Conservation (phyloP, 75 land plant genomes). For the Cunninghamia lanceolata region DNA sequence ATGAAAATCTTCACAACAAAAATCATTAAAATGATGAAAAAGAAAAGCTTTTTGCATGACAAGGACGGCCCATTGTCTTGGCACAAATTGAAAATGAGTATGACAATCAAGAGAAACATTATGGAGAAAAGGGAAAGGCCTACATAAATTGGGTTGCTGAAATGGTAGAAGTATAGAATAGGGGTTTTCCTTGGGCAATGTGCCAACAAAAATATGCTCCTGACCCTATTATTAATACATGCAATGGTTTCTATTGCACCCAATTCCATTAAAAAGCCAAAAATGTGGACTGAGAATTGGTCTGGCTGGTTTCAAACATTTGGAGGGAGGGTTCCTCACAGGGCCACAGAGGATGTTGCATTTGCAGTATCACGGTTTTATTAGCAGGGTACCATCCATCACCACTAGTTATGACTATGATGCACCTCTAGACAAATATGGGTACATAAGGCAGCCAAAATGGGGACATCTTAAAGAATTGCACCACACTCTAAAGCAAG, state of each 20-base stretch:
- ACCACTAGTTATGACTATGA: conserved; percentile 83
- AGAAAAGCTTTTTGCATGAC: conserved; percentile 54
- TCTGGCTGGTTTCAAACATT: no score
- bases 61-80: conserved; percentile 83
- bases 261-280: conserved; percentile 27
- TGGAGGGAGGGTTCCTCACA: no score
- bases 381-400: conserved; percentile 74
- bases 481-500: conserved; percentile 31
- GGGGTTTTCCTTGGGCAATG: conserved; percentile 67
- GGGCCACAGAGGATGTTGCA: no score
- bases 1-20: conserved; percentile 68
- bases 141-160: conserved; percentile 63
- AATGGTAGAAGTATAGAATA: conserved; percentile 32
- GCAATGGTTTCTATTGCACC: conserved; percentile 79
- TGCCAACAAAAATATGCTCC: conserved; percentile 73
- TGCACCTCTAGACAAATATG: conserved; percentile 65
- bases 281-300: no score
- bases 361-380: no score
- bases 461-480: conserved; percentile 86
- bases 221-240: conserved; percentile 48
- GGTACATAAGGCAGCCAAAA: conserved; percentile 73
- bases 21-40: conserved; percentile 58
- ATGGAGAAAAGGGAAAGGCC: no score
- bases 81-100: conserved; percentile 83
- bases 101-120: conserved; percentile 43